A percentile compares a stretch with the other conserved stretches of the same genome.
Evolutionary conservation across 352 stramenopile species (phyloP).

Genomic region (Aphanomyces euteiches): DNA sequence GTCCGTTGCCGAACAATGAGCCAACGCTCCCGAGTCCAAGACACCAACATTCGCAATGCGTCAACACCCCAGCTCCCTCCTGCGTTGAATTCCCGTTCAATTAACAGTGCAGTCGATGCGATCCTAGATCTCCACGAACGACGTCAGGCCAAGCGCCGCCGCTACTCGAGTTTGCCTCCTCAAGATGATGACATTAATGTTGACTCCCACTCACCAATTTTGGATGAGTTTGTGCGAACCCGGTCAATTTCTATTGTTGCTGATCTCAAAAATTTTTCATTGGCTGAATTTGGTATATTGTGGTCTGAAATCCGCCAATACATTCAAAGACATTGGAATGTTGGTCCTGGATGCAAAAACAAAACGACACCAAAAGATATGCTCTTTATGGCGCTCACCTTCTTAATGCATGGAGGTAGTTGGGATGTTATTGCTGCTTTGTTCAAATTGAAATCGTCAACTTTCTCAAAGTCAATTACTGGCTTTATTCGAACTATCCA

Average conservation of each 20-base stretch:
- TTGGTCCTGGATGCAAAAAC: background rate
- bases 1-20: too few species aligned
- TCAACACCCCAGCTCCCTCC: too few species aligned
- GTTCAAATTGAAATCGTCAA: background rate
- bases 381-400: background rate
- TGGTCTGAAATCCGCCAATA: background rate
- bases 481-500: background rate
- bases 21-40: too few species aligned
- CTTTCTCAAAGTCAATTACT: background rate
- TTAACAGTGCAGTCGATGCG: background rate
- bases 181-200: background rate
- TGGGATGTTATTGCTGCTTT: slow-evolving; percentile 11
- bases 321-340: background rate
- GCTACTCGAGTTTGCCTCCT: background rate
- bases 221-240: background rate
- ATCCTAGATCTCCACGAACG: background rate
- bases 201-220: background rate
- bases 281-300: background rate
- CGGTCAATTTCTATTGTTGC: background rate
- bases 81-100: too few species aligned
- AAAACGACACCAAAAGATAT: background rate
- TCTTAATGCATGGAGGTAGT: background rate
- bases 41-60: too few species aligned
- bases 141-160: background rate
- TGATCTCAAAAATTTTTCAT: background rate